Percentiles rank a stretch among this genome's conserved stretches.
Conservation (phyloP, 169 alveolate species). For the Plasmodium reichenowi region DNA sequence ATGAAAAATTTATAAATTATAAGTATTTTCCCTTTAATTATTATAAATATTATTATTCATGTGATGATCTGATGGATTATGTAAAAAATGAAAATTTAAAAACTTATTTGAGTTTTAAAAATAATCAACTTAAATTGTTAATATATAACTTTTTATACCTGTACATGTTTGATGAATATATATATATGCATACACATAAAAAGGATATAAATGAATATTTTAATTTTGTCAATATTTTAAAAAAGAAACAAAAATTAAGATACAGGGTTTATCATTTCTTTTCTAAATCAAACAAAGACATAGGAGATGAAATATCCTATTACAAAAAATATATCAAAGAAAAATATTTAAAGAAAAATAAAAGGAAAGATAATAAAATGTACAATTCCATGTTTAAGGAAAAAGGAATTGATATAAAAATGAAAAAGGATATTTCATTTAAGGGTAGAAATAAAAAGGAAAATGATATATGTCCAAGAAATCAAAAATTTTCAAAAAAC, state of each 20-base stretch:
- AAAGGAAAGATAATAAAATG: slow-evolving; percentile 46
- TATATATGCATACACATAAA: slow-evolving; percentile 54
- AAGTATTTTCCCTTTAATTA: no score
- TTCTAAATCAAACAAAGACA: slow-evolving; percentile 28
- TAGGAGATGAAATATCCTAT: slow-evolving; percentile 37
- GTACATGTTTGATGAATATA: slow-evolving; percentile 63
- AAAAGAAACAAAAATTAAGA: slow-evolving; percentile 60
- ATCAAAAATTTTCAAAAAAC: slow-evolving; percentile 2
- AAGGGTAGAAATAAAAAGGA: slow-evolving; percentile 14
- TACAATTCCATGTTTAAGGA: slow-evolving; percentile 51
- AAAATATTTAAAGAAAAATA: slow-evolving; percentile 48
- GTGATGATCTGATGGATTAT: slow-evolving; percentile 7
- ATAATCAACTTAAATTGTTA: slow-evolving; percentile 59
- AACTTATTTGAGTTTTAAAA: slow-evolving; percentile 37
- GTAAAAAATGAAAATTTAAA: slow-evolving; percentile 13
- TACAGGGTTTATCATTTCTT: slow-evolving; percentile 34
- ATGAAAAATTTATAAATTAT: no score
- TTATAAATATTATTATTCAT: no score
- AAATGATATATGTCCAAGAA: slow-evolving; percentile 12
- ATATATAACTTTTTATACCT: slow-evolving; percentile 56
- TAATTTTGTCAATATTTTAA: slow-evolving; percentile 54
- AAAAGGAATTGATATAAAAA: slow-evolving; percentile 14
- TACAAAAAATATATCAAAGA: slow-evolving; percentile 63
- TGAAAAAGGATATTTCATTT: slow-evolving; percentile 41
- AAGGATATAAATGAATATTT: slow-evolving; percentile 74